Evolutionary conservation across 2,329 filamentous ascomycete species (phyloP).

Genomic region (Alternaria sp.): DNA sequence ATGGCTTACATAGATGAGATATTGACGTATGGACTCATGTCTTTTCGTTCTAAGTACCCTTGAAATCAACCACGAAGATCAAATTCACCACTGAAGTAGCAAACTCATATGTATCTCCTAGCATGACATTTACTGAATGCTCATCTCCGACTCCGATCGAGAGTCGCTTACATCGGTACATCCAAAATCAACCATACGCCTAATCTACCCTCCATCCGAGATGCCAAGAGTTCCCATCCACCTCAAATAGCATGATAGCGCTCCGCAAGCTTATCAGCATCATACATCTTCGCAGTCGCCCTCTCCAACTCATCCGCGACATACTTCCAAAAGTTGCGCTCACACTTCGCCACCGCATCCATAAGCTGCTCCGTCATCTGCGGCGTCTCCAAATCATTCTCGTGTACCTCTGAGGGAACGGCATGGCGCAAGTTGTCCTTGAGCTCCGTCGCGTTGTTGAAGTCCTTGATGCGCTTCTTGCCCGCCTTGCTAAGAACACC

Average conservation of each 20-base stretch:
- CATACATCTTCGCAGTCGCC: slow-evolving; percentile 28
- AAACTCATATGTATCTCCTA: not conserved
- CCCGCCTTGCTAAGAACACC: slow-evolving; percentile 17
- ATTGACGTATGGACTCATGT: not conserved
- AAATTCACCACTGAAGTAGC: not conserved
- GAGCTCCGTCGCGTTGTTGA: slow-evolving; percentile 28
- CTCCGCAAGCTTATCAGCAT: slow-evolving; percentile 23
- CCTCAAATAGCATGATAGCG: slow-evolving; percentile 22
- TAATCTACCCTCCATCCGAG: too few relatives aligned
- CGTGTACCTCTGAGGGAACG: slow-evolving; percentile 1
- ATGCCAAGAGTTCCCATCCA: not conserved
- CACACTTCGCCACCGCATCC: slow-evolving; percentile 34
- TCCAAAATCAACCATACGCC: too few relatives aligned
- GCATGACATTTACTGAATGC: not conserved
- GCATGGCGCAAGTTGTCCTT: slow-evolving; percentile 29
- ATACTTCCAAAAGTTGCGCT: slow-evolving; percentile 39
- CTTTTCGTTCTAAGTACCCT: not conserved
- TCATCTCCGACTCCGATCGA: not conserved
- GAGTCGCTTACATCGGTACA: too few relatives aligned
- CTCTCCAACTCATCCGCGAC: slow-evolving; percentile 44
- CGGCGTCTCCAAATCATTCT: slow-evolving; percentile 19
- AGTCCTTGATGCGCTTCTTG: slow-evolving; percentile 32
- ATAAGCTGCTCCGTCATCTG: slow-evolving; percentile 35
- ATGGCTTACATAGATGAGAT: not conserved
- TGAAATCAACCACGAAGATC: not conserved